A percentile compares a stretch with the other conserved stretches of the same genome.
Conservation (phyloP, 2,329 filamentous ascomycete genomes). For the Fusarium sp. region DNA sequence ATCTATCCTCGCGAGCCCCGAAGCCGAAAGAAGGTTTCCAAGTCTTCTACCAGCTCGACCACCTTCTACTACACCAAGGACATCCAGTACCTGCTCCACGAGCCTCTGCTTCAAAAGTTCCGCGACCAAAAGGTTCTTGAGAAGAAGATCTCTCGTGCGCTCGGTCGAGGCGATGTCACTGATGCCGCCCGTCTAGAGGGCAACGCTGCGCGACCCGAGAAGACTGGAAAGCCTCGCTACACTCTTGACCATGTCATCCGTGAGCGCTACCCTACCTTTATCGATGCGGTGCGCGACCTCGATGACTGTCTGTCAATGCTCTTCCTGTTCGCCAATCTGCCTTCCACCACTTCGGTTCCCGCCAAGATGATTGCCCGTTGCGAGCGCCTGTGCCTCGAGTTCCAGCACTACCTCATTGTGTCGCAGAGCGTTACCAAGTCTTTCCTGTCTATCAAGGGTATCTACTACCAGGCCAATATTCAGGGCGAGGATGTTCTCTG, state of each 20-base stretch:
- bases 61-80: conserved; percentile 95
- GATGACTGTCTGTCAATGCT: conserved; percentile 98
- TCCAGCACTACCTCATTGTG: conserved; percentile 96
- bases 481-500: conserved; percentile 97
- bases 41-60: conserved; percentile 87
- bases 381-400: conserved; percentile 92
- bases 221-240: conserved; percentile 88
- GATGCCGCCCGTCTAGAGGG: conserved; percentile 88
- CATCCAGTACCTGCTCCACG: conserved; percentile 97
- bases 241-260: conserved; percentile 97
- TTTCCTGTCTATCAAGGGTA: conserved; percentile 98
- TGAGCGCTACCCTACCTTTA: conserved; percentile 97
- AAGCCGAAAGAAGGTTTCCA: conserved; percentile 96
- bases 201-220: conserved; percentile 89
- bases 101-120: conserved; percentile 93
- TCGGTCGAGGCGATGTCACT: conserved; percentile 89
- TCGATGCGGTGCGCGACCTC: conserved; percentile 91
- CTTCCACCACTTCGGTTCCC: conserved; percentile 87
- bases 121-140: conserved; percentile 96
- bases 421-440: conserved; percentile 94
- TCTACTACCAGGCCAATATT: conserved; percentile 98
- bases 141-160: conserved; percentile 95
- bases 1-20: conserved; percentile 98
- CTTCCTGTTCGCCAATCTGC: conserved; percentile 96
- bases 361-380: conserved; percentile 96